Conservation (phyloP, 179 eudicot species). For the Heliamphora pulchella region DNA sequence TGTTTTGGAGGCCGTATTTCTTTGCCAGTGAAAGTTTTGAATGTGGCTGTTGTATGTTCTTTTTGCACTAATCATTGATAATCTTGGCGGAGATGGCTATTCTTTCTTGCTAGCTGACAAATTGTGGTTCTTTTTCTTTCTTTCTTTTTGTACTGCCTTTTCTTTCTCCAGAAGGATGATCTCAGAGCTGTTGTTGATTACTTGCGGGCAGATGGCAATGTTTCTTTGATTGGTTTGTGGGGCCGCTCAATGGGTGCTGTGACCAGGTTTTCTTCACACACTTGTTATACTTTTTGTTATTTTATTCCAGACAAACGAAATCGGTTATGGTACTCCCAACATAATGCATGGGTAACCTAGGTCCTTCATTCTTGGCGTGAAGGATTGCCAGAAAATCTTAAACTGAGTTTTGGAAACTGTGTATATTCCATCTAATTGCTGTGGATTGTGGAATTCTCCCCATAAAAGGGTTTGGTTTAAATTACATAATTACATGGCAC, state of each 20-base stretch:
- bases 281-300: slow-evolving; percentile 3
- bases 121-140: slow-evolving; percentile 5
- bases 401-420: no score
- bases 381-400: neutral
- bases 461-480: no score
- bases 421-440: no score
- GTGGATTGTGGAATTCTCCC: no score
- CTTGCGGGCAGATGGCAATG: slow-evolving; percentile 75
- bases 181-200: slow-evolving; percentile 81
- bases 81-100: slow-evolving; percentile 4
- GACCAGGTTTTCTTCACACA: slow-evolving; percentile 50
- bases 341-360: neutral
- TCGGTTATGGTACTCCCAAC: neutral
- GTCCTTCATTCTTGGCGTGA: neutral
- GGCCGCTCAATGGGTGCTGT: slow-evolving; percentile 99
- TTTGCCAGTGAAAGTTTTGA: neutral
- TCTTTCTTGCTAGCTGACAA: slow-evolving; percentile 15
- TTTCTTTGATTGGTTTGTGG: slow-evolving; percentile 94
- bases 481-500: no score
- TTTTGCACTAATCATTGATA: neutral
- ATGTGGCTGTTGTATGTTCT: neutral
- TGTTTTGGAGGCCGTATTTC: neutral
- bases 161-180: slow-evolving; percentile 76
- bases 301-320: neutral
- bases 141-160: neutral